phyloP scores from a whole-genome alignment of 148 eudicot species.

The Rhododendron simsii region DNA sequence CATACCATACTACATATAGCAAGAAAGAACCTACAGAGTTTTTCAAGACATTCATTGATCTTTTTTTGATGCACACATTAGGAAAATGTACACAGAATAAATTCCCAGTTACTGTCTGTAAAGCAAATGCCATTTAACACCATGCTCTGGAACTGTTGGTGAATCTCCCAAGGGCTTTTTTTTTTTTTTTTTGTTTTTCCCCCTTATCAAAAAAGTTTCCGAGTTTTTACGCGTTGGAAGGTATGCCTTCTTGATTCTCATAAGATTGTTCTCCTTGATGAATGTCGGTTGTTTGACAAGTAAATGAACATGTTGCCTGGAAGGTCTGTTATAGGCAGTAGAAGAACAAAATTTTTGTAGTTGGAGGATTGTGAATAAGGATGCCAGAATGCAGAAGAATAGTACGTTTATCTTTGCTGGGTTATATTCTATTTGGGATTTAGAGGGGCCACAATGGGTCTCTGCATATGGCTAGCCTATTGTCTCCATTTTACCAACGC shows the following conservation, averaged over 20 bases:
- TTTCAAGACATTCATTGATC: background rate
- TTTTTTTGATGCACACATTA: background rate
- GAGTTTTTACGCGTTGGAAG: background rate
- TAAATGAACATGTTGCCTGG: background rate
- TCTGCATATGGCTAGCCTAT: background rate
- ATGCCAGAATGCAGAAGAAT: background rate
- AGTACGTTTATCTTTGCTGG: background rate
- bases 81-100: background rate
- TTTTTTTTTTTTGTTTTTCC: background rate
- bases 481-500: background rate
- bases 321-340: background rate
- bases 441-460: background rate
- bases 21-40: background rate
- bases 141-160: background rate
- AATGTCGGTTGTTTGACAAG: background rate
- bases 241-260: background rate
- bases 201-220: background rate
- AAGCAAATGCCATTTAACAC: background rate
- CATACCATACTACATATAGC: background rate
- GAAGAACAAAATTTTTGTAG: background rate
- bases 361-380: background rate
- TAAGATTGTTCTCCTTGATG: background rate
- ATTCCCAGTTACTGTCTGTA: background rate
- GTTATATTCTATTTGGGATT: background rate
- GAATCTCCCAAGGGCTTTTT: background rate